Base-by-base conservation (phyloP, 129 eudicot species). In the Pseudognaphalium luteoalbum region DNA sequence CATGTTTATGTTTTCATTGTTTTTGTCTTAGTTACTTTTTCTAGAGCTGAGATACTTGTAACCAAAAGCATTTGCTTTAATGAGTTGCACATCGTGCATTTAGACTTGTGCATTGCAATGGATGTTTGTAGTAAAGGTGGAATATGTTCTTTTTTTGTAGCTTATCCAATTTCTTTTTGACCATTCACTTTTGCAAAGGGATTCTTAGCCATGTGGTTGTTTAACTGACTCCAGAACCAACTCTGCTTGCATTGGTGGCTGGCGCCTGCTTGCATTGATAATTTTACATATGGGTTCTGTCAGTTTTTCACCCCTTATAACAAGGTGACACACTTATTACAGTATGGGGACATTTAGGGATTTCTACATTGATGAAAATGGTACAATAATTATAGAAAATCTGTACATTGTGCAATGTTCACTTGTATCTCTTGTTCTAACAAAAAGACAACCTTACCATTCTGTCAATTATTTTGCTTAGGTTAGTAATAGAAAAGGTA, bases 181-280 rank as follows among this genome's bases (percentile, higher is more conserved):
- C 84, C 77, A 64, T 82, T 28, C 6, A 71, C 86, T 82, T 89
- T 82, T 32, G 62, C 75, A 89, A 80, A 84, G 83, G 76, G 87
- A 78, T 81, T 79, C 90, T 77, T 47, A 65, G 81, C 78, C 87
- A 76, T 77, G 83, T 82, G 85, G 83, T 71, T 84, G 84, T 76
- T 68, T 75, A 77, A 77, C 79, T 78, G 63, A 56, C 74, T 71
- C 61, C 83, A 80, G 32, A 80, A 73, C 76, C 22, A 80, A 67
- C 75, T 59, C 71, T 74, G 20, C 61, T 68, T 74, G 66, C 80
- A 74, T 80, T 80, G 80, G 84, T 80, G 80, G 78, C 72, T 78
- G 20, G 21, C 5, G n/a, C 17, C 30, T 75, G 73, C 64, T 25
- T 33, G 25, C 64, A 12, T 30, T 50, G 66, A 30, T 60, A 11